Evolutionary conservation across 768 basidiomycete genomes (phyloP), one percentile per base, ranked within the genome.

Genomic region (Multifurca ochricompacta): DNA sequence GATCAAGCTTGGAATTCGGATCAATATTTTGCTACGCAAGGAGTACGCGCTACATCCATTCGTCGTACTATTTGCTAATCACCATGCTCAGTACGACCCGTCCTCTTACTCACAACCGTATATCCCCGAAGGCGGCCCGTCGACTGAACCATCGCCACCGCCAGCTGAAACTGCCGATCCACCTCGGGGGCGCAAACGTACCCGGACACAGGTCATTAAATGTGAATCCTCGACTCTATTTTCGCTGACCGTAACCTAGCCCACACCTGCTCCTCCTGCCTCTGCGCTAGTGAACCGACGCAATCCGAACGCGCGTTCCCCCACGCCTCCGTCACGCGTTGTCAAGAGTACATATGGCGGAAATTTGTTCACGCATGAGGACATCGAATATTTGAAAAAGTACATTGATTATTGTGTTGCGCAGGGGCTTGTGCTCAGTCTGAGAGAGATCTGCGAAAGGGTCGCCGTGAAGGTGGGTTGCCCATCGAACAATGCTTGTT

Each of bases 361-460:
- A 13, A 91, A 92, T 64, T 66, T 91, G 35, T 92, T 92, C 64
- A 92, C 90, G 0, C 76, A 83, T 2, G 90, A 91, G 44, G 90
- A 92, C 64, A 80, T 92, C 37, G 52, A 79, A 32, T 92, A 91
- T 66, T 75, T 92, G 57, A 89, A 90, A 64, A 85, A 82, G 65
- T 92, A 92, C 65, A 92, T 92, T 42, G 87, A 91, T 61, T 92
- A 90, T 62, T 92, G 90, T 64, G 88, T 90, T 63, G 87, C 91
- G 52, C 85, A 91, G 67, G 89, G 90, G 34, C 68, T 90, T 7
- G 87, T 91, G 8, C 72, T 92, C 40, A 90, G 80, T 66, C 63
- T 92, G 58, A 78, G 90, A 40, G 90, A 92, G 67, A 92, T 92
- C 42, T 92, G 90, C 62, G 88, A 92, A 67, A 74, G 87, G 57